These are phyloP conservation scores for Tardiomyces blankii DNA, from an alignment of 1,139 yeast species.

Conservation along the genomic window DNA sequence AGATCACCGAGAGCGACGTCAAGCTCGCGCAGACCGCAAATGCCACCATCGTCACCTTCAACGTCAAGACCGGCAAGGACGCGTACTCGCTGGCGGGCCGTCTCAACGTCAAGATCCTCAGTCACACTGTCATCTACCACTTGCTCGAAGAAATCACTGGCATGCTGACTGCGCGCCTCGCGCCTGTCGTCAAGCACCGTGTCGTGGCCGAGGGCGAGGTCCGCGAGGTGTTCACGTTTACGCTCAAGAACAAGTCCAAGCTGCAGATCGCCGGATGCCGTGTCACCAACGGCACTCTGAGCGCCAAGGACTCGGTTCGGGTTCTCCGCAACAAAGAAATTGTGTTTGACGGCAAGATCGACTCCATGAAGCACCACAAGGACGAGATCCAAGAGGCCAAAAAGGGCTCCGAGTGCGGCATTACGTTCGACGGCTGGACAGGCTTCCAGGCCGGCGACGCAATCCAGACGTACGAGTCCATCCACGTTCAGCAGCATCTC, in stretches of 20 bases:
- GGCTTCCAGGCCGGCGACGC: conserved; percentile 66
- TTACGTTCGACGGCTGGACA: conserved; percentile 61
- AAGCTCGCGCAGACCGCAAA: conserved; percentile 68
- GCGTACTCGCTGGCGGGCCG: conserved; percentile 50
- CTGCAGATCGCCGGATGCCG: conserved; percentile 80
- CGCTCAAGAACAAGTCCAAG: conserved; percentile 38
- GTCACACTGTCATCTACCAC: conserved; percentile 76
- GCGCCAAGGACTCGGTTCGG: conserved; percentile 48
- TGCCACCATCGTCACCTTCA: conserved; percentile 71
- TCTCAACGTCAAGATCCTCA: conserved; percentile 47
- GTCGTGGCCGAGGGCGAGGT: conserved; percentile 59
- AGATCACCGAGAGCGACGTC: conserved; percentile 74
- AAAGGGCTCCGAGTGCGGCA: conserved; percentile 87
- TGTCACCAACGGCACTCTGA: conserved; percentile 59
- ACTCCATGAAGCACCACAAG: conserved; percentile 71
- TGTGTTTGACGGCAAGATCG: conserved; percentile 57
- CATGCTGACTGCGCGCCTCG: conserved; percentile 47
- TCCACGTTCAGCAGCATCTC: conserved; percentile 56
- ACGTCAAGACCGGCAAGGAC: conserved; percentile 57
- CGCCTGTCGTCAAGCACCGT: conserved; percentile 60
- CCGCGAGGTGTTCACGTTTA: conserved; percentile 61
- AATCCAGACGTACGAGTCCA: conserved; percentile 64
- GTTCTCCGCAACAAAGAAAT: conserved; percentile 44
- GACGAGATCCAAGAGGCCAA: conserved; percentile 69
- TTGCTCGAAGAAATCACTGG: conserved; percentile 75